phyloP scores from a whole-genome alignment of 129 eudicot genomes.

The Mikania micrantha region DNA sequence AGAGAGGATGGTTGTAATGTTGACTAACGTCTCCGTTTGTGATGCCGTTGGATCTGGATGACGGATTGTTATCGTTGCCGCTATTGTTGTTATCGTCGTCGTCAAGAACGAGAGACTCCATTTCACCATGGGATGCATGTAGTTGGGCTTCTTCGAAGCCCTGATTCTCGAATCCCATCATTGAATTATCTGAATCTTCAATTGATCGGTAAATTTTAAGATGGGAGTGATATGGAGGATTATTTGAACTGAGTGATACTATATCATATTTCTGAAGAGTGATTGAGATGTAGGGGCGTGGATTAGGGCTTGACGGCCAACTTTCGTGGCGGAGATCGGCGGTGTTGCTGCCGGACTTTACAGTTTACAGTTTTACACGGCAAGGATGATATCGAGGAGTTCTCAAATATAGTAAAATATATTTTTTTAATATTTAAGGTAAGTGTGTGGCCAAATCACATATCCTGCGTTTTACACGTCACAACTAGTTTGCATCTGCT shows the following conservation, averaged over 20 bases:
- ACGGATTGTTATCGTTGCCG: slow-evolving; percentile 1
- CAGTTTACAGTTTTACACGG: neutral
- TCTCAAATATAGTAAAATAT: neutral
- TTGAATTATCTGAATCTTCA: slow-evolving; percentile 15
- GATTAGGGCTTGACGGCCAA: neutral
- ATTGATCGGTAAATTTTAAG: neutral
- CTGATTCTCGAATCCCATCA: slow-evolving; percentile 59
- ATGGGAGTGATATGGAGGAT: neutral
- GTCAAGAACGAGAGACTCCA: slow-evolving; percentile 48
- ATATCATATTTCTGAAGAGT: neutral
- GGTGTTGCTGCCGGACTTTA: neutral
- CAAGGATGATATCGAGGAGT: neutral
- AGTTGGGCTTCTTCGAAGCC: slow-evolving; percentile 47
- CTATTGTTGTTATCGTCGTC: slow-evolving; percentile 17
- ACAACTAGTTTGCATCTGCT: neutral
- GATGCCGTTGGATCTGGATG: slow-evolving; percentile 15
- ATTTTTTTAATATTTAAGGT: neutral
- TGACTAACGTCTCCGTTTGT: slow-evolving; percentile 12
- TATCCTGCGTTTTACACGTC: neutral
- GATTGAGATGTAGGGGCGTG: neutral
- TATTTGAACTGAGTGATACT: neutral
- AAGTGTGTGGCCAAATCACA: slow-evolving; percentile 11
- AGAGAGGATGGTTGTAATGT: slow-evolving; percentile 31
- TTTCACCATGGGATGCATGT: slow-evolving; percentile 38
- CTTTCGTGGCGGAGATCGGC: neutral